These are phyloP conservation scores for Diaporthe ilicicola DNA, from an alignment of 2,329 filamentous ascomycete genomes.

Conservation along the genomic window DNA sequence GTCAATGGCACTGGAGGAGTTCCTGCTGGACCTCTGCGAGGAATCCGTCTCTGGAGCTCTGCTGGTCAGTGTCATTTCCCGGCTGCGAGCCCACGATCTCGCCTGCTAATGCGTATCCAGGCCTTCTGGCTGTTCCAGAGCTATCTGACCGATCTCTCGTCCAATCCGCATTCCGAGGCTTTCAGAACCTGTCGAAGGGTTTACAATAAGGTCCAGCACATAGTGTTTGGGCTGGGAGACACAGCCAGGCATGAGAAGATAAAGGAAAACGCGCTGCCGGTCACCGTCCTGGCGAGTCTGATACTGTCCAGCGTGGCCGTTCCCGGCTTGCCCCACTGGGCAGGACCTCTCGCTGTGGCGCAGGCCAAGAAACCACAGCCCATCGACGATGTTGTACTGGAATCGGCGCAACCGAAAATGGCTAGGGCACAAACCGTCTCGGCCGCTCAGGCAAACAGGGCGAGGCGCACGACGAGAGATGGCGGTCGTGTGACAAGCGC, in stretches of 20 bases:
- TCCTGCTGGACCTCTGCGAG: conserved; percentile 84
- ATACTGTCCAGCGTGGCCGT: conserved; percentile 80
- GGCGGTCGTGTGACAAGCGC: conserved; percentile 55
- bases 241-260: conserved; percentile 76
- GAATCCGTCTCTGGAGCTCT: conserved; percentile 86
- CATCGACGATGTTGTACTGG: conserved; percentile 67
- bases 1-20: conserved; percentile 90
- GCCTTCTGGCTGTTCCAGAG: conserved; percentile 93
- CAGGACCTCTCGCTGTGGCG: conserved; percentile 81
- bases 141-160: conserved; percentile 82
- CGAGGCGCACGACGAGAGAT: conserved; percentile 55
- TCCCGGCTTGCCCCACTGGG: conserved; percentile 79
- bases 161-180: conserved; percentile 76
- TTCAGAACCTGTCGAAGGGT: conserved; percentile 86
- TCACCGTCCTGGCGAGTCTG: conserved; percentile 82
- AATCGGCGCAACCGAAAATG: conserved; percentile 58
- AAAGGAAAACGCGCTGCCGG: conserved; percentile 81
- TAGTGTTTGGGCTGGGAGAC: conserved; percentile 82
- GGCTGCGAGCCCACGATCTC: conserved; percentile 1
- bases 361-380: conserved; percentile 80
- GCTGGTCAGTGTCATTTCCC: conserved; percentile 64
- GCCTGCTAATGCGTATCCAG: conserved; percentile 52
- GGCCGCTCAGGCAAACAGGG: conserved; percentile 54
- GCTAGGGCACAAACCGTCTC: conserved; percentile 72
- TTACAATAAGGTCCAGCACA: conserved; percentile 89